Base-by-base conservation (phyloP, 805 yeast genomes). In the Danielia oregonensis region DNA sequence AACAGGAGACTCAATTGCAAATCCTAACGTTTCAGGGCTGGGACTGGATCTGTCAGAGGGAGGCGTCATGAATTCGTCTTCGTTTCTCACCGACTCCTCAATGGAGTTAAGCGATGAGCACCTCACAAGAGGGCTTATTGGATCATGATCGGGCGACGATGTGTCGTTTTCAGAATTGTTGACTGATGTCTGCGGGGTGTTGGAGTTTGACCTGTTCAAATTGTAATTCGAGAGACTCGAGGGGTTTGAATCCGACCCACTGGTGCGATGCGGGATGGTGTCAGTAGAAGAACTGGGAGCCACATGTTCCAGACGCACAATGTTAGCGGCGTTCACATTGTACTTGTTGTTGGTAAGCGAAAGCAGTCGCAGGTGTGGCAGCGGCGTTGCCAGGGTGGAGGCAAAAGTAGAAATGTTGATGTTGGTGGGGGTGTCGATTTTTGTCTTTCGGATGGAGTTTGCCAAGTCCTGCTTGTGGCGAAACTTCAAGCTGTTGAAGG, bases 111-210 rank as follows among this genome's bases (percentile, higher is more conserved):
- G 32, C 4, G 42, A 35, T n/a, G 35, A 26, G 5, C 35, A 30
- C 16, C 40, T 44, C 14, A 33, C 30, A 14, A 32, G 37, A 4
- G 36, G 35, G 4, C 26, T 32, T 11, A 13, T 27, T 7, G 22
- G 22, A 24, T 6, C 8, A 6, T 37, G 45, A 7, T 39, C 44
- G 5, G 40, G 47, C 24, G 5, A 5, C 17, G 10, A n/a, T 7
- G 13, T 16, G 17, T 45, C 49, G 15, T 24, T 27, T 14, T 46
- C 51, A 35, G 13, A 42, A 44, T n/a, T 43, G 39, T 47, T 49
- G 16, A 60, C 52, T 2, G 62, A 55, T 2, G 66, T 59, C 12
- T 56, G 56, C 3, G 66, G 65, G 3, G 66, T 60, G 27, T 52
- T 58, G 3, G 59, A 46, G 16, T 46, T 37, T 7, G 59, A 47